A percentile compares a stretch with the other conserved stretches of the same genome.
Conservation (phyloP, 805 yeast species). For the Saccharomycopsis capsularis region DNA sequence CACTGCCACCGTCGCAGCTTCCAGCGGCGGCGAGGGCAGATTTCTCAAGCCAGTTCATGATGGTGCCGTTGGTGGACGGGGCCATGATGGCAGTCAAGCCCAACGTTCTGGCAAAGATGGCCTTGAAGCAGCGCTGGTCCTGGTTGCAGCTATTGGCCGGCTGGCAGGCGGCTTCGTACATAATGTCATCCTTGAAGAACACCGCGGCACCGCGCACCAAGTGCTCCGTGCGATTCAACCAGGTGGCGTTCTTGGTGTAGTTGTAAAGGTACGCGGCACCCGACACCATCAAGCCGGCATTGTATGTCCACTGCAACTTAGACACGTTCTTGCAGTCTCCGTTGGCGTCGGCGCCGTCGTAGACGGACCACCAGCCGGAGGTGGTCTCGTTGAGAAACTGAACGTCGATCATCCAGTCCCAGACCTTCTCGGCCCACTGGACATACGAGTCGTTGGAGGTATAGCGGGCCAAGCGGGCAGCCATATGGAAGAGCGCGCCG, state of each 20-base stretch:
- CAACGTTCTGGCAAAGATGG: slow-evolving; percentile 67
- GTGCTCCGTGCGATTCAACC: slow-evolving; percentile 57
- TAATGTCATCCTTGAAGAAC: slow-evolving; percentile 49
- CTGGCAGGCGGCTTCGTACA: slow-evolving; percentile 86
- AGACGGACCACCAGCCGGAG: slow-evolving; percentile 39
- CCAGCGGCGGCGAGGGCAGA: slow-evolving; percentile 71
- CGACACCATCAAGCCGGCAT: slow-evolving; percentile 69
- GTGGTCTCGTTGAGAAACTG: slow-evolving; percentile 39
- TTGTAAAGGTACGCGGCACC: slow-evolving; percentile 81
- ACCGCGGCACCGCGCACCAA: slow-evolving; percentile 49
- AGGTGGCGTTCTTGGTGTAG: slow-evolving; percentile 53
- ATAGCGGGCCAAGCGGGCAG: slow-evolving; percentile 80
- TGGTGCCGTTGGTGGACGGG: slow-evolving; percentile 39
- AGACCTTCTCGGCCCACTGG: slow-evolving; percentile 67
- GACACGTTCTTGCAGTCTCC: slow-evolving; percentile 58
- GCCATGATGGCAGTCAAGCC: slow-evolving; percentile 68
- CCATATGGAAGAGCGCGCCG: slow-evolving; percentile 82
- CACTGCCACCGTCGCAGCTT: slow-evolving; percentile 82
- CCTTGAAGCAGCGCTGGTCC: slow-evolving; percentile 91
- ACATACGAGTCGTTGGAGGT: slow-evolving; percentile 67
- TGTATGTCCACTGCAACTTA: slow-evolving; percentile 74
- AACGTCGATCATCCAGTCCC: slow-evolving; percentile 69
- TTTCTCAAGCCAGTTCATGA: slow-evolving; percentile 31
- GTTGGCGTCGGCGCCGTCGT: slow-evolving; percentile 59
- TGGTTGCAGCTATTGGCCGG: slow-evolving; percentile 55